Evolutionary conservation across 495 filamentous ascomycete genomes (phyloP).

Genomic region (Evernia prunastri): DNA sequence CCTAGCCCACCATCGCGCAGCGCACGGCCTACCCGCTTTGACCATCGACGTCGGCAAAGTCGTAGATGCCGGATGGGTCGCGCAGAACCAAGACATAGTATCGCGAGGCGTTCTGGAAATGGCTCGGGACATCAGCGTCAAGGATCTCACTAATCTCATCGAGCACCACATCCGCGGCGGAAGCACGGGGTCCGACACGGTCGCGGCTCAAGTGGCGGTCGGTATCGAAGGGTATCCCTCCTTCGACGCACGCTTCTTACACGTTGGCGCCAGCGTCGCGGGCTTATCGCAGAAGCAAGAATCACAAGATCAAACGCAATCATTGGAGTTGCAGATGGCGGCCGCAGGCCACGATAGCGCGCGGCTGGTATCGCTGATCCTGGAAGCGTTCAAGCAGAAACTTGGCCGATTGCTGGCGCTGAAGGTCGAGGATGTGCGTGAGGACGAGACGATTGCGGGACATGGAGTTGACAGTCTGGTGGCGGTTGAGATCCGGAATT

Average conservation of each 20-base stretch:
- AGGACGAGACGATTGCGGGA: constrained; percentile 34
- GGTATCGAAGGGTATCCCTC: neutral
- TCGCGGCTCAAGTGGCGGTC: constrained; percentile 4
- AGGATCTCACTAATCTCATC: constrained; percentile 33
- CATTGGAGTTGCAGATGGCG: constrained; percentile 12
- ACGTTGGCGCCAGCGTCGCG: constrained; percentile 6
- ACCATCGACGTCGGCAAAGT: constrained; percentile 24
- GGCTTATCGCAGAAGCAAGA: too few relatives aligned
- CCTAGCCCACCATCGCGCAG: constrained; percentile 30
- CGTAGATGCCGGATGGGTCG: constrained; percentile 19
- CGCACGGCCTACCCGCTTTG: constrained; percentile 26
- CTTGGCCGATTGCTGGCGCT: constrained; percentile 27
- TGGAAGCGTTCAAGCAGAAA: constrained; percentile 13
- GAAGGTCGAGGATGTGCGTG: constrained; percentile 33
- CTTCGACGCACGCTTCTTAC: constrained; percentile 7
- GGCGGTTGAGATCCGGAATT: constrained; percentile 38
- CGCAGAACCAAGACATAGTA: constrained; percentile 4
- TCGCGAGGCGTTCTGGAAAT: neutral
- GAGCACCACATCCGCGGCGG: constrained; percentile 30
- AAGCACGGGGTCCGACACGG: constrained; percentile 14
- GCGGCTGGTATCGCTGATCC: neutral
- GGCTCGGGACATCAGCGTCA: neutral
- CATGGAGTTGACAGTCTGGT: constrained; percentile 42
- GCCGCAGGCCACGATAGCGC: neutral
- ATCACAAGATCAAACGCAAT: neutral